Evolutionary conservation across 2,329 filamentous ascomycete species (phyloP).

Genomic region (Trichothecium roseum): DNA sequence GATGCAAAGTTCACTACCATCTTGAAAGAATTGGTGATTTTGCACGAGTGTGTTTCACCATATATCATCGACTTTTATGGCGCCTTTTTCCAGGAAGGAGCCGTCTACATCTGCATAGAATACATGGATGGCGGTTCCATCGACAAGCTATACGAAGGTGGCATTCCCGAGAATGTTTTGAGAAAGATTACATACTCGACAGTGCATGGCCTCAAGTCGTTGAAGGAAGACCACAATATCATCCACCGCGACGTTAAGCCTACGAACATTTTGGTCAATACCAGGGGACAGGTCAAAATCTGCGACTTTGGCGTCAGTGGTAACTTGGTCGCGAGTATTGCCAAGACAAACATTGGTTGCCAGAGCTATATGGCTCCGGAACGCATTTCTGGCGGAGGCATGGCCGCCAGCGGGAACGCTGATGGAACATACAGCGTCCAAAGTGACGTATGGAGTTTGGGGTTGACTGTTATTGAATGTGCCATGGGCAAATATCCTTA

Average conservation of each 20-base stretch:
- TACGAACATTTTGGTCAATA: slow-evolving; percentile 95
- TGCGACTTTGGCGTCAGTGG: slow-evolving; percentile 97
- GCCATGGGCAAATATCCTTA: slow-evolving; percentile 93
- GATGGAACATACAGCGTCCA: slow-evolving; percentile 94
- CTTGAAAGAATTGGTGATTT: slow-evolving; percentile 91
- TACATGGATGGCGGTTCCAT: slow-evolving; percentile 98
- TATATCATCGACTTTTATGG: slow-evolving; percentile 99
- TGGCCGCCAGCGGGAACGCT: slow-evolving; percentile 56
- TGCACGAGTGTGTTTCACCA: slow-evolving; percentile 88
- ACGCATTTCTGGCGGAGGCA: slow-evolving; percentile 78
- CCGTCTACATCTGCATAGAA: slow-evolving; percentile 98
- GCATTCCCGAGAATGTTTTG: slow-evolving; percentile 79
- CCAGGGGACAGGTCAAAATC: slow-evolving; percentile 85
- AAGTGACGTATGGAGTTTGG: slow-evolving; percentile 95
- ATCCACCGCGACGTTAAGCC: slow-evolving; percentile 98
- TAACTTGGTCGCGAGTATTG: slow-evolving; percentile 93
- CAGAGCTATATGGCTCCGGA: slow-evolving; percentile 99
- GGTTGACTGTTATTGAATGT: slow-evolving; percentile 90
- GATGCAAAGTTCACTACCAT: slow-evolving; percentile 96
- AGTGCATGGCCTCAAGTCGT: slow-evolving; percentile 77
- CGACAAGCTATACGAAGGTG: slow-evolving; percentile 87
- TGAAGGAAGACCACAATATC: slow-evolving; percentile 98
- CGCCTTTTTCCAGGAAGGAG: slow-evolving; percentile 96
- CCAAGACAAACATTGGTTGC: slow-evolving; percentile 97
- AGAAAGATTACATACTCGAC: slow-evolving; percentile 86